Percentiles rank a stretch among this genome's conserved stretches.
These are phyloP conservation scores for Ciborinia camelliae DNA, from an alignment of 2,329 filamentous ascomycete genomes.

Conservation along the genomic window DNA sequence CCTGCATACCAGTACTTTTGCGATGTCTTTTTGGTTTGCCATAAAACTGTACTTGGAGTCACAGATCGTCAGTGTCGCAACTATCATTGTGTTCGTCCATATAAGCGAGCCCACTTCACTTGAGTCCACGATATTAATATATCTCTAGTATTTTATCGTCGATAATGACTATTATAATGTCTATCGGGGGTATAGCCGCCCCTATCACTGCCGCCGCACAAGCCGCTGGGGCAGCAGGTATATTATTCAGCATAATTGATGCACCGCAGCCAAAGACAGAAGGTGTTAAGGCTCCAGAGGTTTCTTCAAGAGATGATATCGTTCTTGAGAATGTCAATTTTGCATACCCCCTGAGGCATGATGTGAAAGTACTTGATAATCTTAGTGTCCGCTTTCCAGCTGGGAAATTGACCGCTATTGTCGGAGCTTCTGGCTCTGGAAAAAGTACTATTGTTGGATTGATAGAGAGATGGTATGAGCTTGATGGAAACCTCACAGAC, in stretches of 20 bases:
- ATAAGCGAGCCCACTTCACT: constrained; percentile 2
- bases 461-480: constrained; percentile 68
- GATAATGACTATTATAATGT: constrained; percentile 44
- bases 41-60: constrained; percentile 47
- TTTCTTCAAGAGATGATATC: constrained; percentile 52
- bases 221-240: constrained; percentile 40
- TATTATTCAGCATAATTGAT: constrained; percentile 41
- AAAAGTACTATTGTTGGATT: constrained; percentile 73
- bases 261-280: constrained; percentile 40
- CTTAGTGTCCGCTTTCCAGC: constrained; percentile 57
- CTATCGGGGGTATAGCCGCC: constrained; percentile 54
- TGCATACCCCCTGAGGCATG: constrained; percentile 64
- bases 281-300: constrained; percentile 47
- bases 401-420: constrained; percentile 69
- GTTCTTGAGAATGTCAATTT: constrained; percentile 65
- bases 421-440: constrained; percentile 68
- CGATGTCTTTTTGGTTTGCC: constrained; percentile 61
- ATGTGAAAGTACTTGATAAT: constrained; percentile 60
- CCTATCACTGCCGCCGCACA: constrained; percentile 52
- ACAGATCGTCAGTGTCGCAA: constrained; percentile 46
- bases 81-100: constrained; percentile 51
- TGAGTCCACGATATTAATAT: constrained; percentile 34
- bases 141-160: constrained; percentile 44
- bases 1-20: constrained; percentile 47
- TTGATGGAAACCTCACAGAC: constrained; percentile 42